A percentile compares a stretch with the other conserved stretches of the same genome.
phyloP scores from a whole-genome alignment of 805 yeast species.

The Tetrapisispora phaffii region DNA sequence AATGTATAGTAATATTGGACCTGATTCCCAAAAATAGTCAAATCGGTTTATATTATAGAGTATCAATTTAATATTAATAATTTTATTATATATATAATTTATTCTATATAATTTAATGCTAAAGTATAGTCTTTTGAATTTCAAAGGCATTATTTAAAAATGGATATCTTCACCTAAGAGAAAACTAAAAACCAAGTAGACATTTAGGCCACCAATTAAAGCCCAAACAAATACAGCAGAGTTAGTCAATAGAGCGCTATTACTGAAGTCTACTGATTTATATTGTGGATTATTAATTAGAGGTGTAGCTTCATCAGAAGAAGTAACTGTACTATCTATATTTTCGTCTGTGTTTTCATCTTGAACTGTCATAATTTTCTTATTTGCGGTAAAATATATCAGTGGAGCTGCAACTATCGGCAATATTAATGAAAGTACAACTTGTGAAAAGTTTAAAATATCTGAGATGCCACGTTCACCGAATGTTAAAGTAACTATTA shows the following conservation, averaged over 20 bases:
- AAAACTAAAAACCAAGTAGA: conserved; percentile 52
- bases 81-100: no score
- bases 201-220: conserved; percentile 58
- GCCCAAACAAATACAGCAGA: conserved; percentile 58
- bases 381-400: conserved; percentile 67
- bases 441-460: conserved; percentile 74
- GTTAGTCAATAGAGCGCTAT: conserved; percentile 44
- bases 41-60: not conserved
- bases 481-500: conserved; percentile 56
- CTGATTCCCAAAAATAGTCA: not conserved
- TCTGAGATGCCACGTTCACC: conserved; percentile 77
- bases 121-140: not conserved
- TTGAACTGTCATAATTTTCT: conserved; percentile 52
- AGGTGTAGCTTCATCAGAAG: conserved; percentile 21
- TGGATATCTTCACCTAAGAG: conserved; percentile 43
- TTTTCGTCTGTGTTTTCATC: conserved; percentile 20
- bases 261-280: conserved; percentile 54
- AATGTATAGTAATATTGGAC: not conserved
- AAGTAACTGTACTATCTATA: no score
- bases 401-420: conserved; percentile 88
- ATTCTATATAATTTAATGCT: not conserved
- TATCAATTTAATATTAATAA: no score
- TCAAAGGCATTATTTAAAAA: conserved; percentile 22
- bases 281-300: conserved; percentile 9
- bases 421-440: conserved; percentile 64